Evolutionary conservation across 306 rosid species (phyloP).

Genomic region (Notholithocarpus densiflorus): DNA sequence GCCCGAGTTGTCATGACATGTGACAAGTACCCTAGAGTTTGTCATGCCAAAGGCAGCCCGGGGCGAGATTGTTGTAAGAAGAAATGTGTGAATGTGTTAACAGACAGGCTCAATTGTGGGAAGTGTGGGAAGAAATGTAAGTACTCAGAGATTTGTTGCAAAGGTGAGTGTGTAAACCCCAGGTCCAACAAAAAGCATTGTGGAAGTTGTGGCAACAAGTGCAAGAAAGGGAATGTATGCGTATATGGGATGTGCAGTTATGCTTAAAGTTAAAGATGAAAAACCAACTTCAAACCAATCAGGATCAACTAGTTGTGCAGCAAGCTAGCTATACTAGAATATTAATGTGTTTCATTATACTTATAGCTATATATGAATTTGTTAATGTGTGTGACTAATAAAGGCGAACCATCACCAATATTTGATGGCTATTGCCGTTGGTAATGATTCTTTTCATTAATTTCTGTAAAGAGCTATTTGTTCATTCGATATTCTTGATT

Average conservation of each 20-base stretch:
- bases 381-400: too few relatives aligned
- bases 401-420: not conserved
- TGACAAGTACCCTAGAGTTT: constrained; percentile 44
- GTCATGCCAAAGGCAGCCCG: constrained; percentile 33
- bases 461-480: not conserved
- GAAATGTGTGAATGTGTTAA: constrained; percentile 42
- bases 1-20: constrained; percentile 26
- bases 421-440: not conserved
- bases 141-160: constrained; percentile 52
- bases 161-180: constrained; percentile 63
- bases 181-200: constrained; percentile 45
- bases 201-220: constrained; percentile 61
- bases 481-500: not conserved
- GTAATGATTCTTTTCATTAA: too few relatives aligned
- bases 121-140: constrained; percentile 65
- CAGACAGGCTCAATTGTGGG: constrained; percentile 53
- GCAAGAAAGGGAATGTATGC: constrained; percentile 35
- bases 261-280: constrained; percentile 30
- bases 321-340: too few relatives aligned
- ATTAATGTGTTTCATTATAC: too few relatives aligned
- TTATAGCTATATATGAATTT: too few relatives aligned
- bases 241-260: constrained; percentile 67
- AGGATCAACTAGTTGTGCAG: not conserved
- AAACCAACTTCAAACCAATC: not conserved
- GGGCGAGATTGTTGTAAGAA: constrained; percentile 56